phyloP scores from a whole-genome alignment of 1,284 basidiomycete genomes.

The Austroboletus olivaceoglutinosus region DNA sequence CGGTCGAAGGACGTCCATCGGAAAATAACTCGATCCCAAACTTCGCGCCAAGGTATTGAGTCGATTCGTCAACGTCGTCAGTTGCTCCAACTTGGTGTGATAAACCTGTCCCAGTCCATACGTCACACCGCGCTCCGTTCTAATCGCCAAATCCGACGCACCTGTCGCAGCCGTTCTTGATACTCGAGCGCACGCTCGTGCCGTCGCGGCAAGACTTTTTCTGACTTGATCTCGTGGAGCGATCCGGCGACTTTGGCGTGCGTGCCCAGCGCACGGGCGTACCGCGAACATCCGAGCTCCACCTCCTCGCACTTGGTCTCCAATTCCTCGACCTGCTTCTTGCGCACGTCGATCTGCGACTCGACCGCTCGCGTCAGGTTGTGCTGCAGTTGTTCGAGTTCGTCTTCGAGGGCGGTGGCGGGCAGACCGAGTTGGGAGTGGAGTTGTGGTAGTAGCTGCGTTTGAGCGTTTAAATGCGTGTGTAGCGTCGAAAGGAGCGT shows the following conservation, averaged over 20 bases:
- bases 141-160: constrained; percentile 32
- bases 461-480: constrained; percentile 72
- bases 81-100: constrained; percentile 75
- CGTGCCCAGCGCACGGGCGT: constrained; percentile 65
- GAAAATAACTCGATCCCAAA: constrained; percentile 56
- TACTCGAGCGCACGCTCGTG: constrained; percentile 62
- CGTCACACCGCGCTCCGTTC: not conserved
- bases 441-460: constrained; percentile 68
- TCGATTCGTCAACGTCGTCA: constrained; percentile 62
- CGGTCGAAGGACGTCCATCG: constrained; percentile 54
- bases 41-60: constrained; percentile 56
- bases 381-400: constrained; percentile 61
- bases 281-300: constrained; percentile 62
- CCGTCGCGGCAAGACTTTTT: constrained; percentile 62
- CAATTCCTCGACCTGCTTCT: constrained; percentile 71
- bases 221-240: constrained; percentile 56
- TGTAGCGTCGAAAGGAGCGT: constrained; percentile 74
- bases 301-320: constrained; percentile 58
- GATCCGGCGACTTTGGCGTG: constrained; percentile 61
- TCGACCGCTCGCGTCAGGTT: constrained; percentile 71
- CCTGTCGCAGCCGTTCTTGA: constrained; percentile 75
- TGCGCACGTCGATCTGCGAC: constrained; percentile 58
- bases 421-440: constrained; percentile 73
- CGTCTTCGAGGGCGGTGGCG: constrained; percentile 69
- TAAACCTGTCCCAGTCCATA: constrained; percentile 53